phyloP scores from a whole-genome alignment of 805 yeast genomes.

The Debaryomyces prosopidis region DNA sequence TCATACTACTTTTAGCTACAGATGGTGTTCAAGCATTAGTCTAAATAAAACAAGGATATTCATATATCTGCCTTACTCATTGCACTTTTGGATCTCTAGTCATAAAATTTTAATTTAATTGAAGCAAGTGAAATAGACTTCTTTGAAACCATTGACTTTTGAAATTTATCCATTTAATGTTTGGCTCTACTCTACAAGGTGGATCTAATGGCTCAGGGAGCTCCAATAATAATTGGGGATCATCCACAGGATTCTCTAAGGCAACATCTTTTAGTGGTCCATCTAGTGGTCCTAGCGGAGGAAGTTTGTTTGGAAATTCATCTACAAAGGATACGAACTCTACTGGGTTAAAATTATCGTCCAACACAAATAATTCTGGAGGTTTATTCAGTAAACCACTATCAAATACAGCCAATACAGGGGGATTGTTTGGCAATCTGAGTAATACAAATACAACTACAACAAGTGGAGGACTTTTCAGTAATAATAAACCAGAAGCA shows the following conservation, averaged over 20 bases:
- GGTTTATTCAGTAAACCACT: constrained; percentile 18
- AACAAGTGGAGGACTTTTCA: constrained; percentile 7
- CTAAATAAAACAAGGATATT: too few relatives aligned
- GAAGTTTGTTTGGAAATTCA: constrained; percentile 12
- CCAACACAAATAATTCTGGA: constrained; percentile 1
- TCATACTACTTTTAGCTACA: neutral
- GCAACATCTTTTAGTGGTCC: constrained; percentile 19
- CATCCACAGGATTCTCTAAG: constrained; percentile 22
- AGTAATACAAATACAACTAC: constrained; percentile 1
- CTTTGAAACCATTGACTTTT: neutral
- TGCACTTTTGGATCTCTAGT: too few relatives aligned
- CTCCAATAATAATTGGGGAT: constrained; percentile 16
- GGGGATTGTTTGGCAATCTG: constrained; percentile 25
- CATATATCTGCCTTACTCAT: too few relatives aligned
- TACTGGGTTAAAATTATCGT: constrained; percentile 9
- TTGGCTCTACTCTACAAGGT: neutral
- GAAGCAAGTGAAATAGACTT: too few relatives aligned
- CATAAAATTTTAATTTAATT: too few relatives aligned
- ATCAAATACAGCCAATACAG: constrained; percentile 4
- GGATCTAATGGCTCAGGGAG: neutral
- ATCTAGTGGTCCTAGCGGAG: constrained; percentile 3
- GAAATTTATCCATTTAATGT: neutral
- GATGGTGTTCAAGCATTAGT: too few relatives aligned
- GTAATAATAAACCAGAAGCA: constrained; percentile 4
- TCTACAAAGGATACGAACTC: constrained; percentile 6